A percentile compares a stretch with the other conserved stretches of the same genome.
phyloP scores from a whole-genome alignment of 1,284 basidiomycete genomes.

The Lentinula novae-zelandiae region DNA sequence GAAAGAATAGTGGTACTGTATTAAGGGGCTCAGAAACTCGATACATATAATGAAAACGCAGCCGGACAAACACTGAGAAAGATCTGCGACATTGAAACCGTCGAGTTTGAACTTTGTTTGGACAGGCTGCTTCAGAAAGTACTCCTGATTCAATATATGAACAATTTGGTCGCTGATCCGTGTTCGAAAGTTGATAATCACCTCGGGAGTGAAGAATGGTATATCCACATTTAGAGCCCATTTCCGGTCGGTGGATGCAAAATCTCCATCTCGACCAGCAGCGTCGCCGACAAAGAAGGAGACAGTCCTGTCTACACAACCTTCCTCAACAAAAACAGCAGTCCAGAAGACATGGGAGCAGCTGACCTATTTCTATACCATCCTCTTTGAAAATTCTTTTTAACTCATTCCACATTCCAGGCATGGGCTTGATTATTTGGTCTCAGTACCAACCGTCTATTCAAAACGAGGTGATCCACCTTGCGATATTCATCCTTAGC shows the following conservation, averaged over 20 bases:
- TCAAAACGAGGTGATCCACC: background rate
- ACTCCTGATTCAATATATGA: slow-evolving; percentile 50
- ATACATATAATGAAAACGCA: background rate
- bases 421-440: slow-evolving; percentile 49
- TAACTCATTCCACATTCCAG: slow-evolving; percentile 82
- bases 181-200: slow-evolving; percentile 18
- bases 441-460: background rate
- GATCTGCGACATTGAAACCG: slow-evolving; percentile 58
- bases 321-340: background rate
- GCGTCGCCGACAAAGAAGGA: slow-evolving; percentile 91
- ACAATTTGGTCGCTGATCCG: background rate
- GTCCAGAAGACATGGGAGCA: background rate
- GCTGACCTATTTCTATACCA: slow-evolving; percentile 63
- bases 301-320: slow-evolving; percentile 52
- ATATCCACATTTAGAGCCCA: slow-evolving; percentile 78
- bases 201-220: slow-evolving; percentile 69
- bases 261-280: slow-evolving; percentile 75
- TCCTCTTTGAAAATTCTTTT: slow-evolving; percentile 56
- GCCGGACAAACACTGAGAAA: slow-evolving; percentile 36
- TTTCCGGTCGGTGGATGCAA: slow-evolving; percentile 80
- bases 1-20: slow-evolving; percentile 55
- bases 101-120: slow-evolving; percentile 41
- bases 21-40: slow-evolving; percentile 9
- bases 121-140: slow-evolving; percentile 62
- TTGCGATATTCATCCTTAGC: slow-evolving; percentile 81